Percentiles rank a stretch among this genome's conserved stretches.
Conservation (phyloP, 208 protist genomes). For the Leishmania turanica region DNA sequence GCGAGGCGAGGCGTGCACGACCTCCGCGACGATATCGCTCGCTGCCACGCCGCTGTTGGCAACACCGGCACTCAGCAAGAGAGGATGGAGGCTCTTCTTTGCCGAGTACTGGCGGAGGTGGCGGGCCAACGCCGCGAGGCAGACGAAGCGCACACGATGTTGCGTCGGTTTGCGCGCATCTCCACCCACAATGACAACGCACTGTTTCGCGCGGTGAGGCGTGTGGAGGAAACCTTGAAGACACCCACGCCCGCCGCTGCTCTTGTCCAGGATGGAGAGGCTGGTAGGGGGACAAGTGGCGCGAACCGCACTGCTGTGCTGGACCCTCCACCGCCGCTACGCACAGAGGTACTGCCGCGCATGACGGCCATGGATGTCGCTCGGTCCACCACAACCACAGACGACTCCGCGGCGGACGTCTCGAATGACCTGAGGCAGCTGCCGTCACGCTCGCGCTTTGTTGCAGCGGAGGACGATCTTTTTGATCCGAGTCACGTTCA, state of each 20-base stretch:
- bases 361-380: background rate
- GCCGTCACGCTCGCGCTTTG: background rate
- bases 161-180: slow-evolving; percentile 7
- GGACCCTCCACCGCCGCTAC: background rate
- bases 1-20: background rate
- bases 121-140: background rate
- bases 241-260: background rate
- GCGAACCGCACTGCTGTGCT: too few relatives aligned
- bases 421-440: background rate
- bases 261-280: too few relatives aligned
- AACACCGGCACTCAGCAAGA: background rate
- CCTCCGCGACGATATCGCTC: background rate
- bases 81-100: slow-evolving; percentile 2
- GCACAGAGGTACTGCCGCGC: background rate
- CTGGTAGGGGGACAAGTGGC: background rate
- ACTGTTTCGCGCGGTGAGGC: slow-evolving; percentile 2
- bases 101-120: background rate
- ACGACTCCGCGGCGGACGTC: background rate
- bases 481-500: slow-evolving; percentile 18
- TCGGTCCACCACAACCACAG: background rate
- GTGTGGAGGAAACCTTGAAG: slow-evolving; percentile 1
- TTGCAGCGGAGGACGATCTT: background rate
- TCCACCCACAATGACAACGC: slow-evolving; percentile 15
- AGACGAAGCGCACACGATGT: background rate
- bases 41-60: background rate